Evolutionary conservation across 2,329 filamentous ascomycete genomes (phyloP), one percentile per base, ranked within the genome.

Genomic region (Pseudogymnoascus sp.): DNA sequence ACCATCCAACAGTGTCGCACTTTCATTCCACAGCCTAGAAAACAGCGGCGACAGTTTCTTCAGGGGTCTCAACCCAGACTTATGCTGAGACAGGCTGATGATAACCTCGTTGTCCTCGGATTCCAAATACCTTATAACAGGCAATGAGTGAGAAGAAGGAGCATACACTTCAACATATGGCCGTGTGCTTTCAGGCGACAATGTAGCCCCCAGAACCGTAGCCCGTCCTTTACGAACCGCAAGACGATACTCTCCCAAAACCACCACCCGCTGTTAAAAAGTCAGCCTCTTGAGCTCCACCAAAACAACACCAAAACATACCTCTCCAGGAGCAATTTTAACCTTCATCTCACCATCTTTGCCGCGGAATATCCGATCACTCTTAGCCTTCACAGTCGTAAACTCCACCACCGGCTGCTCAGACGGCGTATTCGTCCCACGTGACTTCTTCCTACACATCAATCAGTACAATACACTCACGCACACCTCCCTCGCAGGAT

Each of bases 171-270:
- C 16, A n/a, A 38, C 14, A 58, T n/a, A 38, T 18, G 25, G 25
- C 1, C 9, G 69, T 1, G 67, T 71, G 25, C 78, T 74, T 0
- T 78, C 76, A 1, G 80, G 70, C 9, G 76, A 75, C 3, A 93
- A 70, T 6, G 79, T 81, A 6, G 88, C 85, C 14, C 89, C 88
- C 12, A 84, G 81, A 25, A 93, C 72, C 1, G 82, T 85, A 22
- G 88, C 75, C 43, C 85, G 78, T 2, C 90, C 90, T 59, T 77
- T 78, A 7, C 76, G 68, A 0, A 93, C 79, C 11, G 76, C 77
- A 30, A 93, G 70, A 14, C 85, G 83, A 71, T 86, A 94, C 67
- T 83, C 86, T 1, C 90, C 90, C 9, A 90, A 74, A 7, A 87
- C 74, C 4, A 86, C 76, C 39, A 88, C 75, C 14, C 85, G 81